Percentiles rank a stretch among this genome's conserved stretches.
phyloP scores from a whole-genome alignment of 1,284 basidiomycete species.

The Cryptococcus neoformans region DNA sequence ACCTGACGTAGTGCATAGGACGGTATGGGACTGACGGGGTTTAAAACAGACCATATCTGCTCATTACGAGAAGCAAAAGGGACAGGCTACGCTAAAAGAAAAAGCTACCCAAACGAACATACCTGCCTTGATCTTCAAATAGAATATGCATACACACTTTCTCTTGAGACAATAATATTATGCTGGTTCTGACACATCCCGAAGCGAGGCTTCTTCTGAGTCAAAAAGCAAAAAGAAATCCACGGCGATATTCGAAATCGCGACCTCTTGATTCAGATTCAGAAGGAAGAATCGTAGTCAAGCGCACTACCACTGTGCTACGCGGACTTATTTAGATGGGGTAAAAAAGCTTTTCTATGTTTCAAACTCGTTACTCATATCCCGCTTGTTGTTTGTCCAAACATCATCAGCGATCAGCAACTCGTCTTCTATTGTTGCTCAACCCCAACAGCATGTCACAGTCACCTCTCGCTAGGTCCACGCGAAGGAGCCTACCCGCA shows the following conservation, averaged over 20 bases:
- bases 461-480: constrained; percentile 37
- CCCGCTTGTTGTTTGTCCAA: too few relatives aligned
- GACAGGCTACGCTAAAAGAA: too few relatives aligned
- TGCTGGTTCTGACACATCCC: background rate
- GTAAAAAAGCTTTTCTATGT: too few relatives aligned
- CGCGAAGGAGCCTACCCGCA: constrained; percentile 31
- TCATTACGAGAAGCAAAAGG: background rate
- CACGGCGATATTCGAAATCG: background rate
- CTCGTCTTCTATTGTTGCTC: background rate
- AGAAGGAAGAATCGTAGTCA: background rate
- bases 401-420: background rate
- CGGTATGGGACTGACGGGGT: background rate
- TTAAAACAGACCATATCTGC: background rate
- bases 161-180: background rate
- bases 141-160: background rate
- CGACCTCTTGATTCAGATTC: background rate
- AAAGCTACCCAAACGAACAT: too few relatives aligned
- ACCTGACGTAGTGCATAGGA: background rate
- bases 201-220: too few relatives aligned
- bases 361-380: too few relatives aligned
- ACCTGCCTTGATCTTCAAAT: background rate
- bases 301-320: constrained; percentile 3
- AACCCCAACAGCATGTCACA: constrained; percentile 35
- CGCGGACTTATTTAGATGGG: background rate
- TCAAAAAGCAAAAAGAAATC: background rate